Evolutionary conservation across 164 flowering plant species (phyloP), one percentile per base, ranked within the genome.

Genomic region (Akebia trifoliata): DNA sequence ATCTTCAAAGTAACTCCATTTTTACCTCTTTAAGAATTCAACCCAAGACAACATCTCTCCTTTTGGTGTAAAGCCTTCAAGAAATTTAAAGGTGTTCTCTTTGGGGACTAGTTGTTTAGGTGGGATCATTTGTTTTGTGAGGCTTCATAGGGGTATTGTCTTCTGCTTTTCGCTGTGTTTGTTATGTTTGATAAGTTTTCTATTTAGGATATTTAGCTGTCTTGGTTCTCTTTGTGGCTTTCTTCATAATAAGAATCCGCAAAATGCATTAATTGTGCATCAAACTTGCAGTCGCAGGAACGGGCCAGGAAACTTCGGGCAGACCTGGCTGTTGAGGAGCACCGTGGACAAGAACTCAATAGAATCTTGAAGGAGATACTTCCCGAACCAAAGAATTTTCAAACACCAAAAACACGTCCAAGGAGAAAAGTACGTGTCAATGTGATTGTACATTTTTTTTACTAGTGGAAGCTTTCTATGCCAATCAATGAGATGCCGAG

Each of bases 261-360:
- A 17, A 34, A 36, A 32, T 52, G 29, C 20, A 38, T 21, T 34
- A 1, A 17, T 39, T 18, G 17, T 55, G 4, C 11, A 14, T 57
- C 58, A 26, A 37, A 60, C 39, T 61, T 75, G 70, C 79, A 87
- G 92, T 84, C 96, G 24, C 82, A 80, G 50, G 88, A 82, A 50
- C 81, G 90, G 18, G 84, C 88, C 5, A 73, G 78, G 65, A 81
- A 74, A 70, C 87, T 88, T 68, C 72, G 81, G 63, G 85, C 80
- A 32, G 96, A 86, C 47, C 65, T 86, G 60, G 84, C 87, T 40
- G 72, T 84, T 70, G 96, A 91, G 75, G 94, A 88, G 69, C 85
- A 86, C 21, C 84, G 84, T 28, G 83, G 74, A 30, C 60, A 74
- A 67, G 96, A 91, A 69, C 76, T 87, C 31, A 64, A 68, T 66